These are phyloP conservation scores for Aspergillus terreus DNA, from an alignment of 2,329 filamentous ascomycete genomes.

Conservation along the genomic window DNA sequence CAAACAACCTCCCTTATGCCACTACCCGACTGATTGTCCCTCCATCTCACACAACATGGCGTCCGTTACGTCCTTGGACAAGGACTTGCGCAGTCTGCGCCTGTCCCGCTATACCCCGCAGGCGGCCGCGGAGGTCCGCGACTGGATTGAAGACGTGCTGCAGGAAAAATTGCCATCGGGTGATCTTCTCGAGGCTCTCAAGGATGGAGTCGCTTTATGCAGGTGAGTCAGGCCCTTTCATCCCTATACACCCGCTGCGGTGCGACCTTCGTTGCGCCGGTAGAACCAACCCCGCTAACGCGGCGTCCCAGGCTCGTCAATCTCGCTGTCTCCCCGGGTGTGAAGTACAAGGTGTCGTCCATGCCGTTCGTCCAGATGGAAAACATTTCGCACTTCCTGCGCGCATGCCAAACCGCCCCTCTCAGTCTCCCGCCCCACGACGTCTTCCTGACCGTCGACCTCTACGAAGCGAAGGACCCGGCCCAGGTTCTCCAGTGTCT, in stretches of 20 bases:
- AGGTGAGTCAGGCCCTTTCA: constrained; percentile 55
- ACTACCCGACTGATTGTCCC: neutral
- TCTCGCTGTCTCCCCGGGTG: constrained; percentile 68
- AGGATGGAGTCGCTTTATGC: constrained; percentile 90
- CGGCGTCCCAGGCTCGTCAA: constrained; percentile 67
- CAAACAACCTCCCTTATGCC: constrained; percentile 8
- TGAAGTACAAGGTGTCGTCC: constrained; percentile 84
- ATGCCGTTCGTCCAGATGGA: constrained; percentile 99
- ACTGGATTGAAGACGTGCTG: constrained; percentile 81
- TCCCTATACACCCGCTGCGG: neutral
- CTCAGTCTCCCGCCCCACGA: constrained; percentile 89
- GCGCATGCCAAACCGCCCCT: constrained; percentile 78
- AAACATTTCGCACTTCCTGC: constrained; percentile 94
- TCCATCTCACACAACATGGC: constrained; percentile 60
- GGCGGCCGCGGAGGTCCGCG: constrained; percentile 77
- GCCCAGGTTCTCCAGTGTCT: constrained; percentile 93
- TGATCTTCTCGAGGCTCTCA: constrained; percentile 80
- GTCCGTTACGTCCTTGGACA: constrained; percentile 88
- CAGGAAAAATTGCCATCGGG: constrained; percentile 67
- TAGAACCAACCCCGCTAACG: neutral
- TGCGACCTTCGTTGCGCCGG: neutral
- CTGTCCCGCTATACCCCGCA: constrained; percentile 88
- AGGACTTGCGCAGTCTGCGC: constrained; percentile 90
- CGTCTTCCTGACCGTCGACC: constrained; percentile 92
- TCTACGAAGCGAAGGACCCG: constrained; percentile 93